These are phyloP conservation scores for Oryza rufipogon DNA, from an alignment of 176 grass and related monocot species.

Conservation along the genomic window DNA sequence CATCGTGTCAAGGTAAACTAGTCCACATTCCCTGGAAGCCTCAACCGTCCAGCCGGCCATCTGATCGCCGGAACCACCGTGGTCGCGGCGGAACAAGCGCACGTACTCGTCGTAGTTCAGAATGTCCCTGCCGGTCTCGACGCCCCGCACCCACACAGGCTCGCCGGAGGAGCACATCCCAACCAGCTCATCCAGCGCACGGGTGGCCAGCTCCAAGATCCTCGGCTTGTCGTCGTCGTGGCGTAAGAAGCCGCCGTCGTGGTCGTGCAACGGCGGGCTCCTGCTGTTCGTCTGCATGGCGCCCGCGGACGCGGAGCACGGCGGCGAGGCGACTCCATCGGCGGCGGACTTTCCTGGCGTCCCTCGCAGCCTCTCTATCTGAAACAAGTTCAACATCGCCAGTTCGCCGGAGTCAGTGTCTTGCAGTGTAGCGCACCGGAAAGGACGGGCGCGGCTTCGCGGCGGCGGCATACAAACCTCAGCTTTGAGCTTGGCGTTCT, in stretches of 20 bases:
- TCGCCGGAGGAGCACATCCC: constrained; percentile 58
- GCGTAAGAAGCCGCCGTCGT: constrained; percentile 25
- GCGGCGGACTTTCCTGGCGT: constrained; percentile 25
- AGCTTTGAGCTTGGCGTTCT: constrained; percentile 70
- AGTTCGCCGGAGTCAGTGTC: background rate
- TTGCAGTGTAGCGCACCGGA: background rate
- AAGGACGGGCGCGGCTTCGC: background rate
- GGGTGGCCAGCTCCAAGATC: constrained; percentile 49
- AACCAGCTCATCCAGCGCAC: constrained; percentile 63
- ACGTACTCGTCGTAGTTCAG: constrained; percentile 84
- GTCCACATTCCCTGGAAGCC: constrained; percentile 52
- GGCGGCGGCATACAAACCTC: constrained; percentile 47
- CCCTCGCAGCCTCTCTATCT: constrained; percentile 63
- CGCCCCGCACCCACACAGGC: constrained; percentile 72
- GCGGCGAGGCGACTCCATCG: constrained; percentile 15
- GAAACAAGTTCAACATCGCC: background rate
- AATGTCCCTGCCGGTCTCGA: constrained; percentile 71
- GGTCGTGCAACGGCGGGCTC: constrained; percentile 36
- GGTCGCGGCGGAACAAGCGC: constrained; percentile 45
- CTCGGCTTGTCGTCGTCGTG: constrained; percentile 57
- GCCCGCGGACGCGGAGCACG: constrained; percentile 28
- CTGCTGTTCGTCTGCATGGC: constrained; percentile 19
- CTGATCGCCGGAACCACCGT: constrained; percentile 31
- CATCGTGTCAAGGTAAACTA: constrained; percentile 56
- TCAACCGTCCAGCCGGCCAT: constrained; percentile 48